These are phyloP conservation scores for Chrysoporthe puriensis DNA, from an alignment of 2,329 filamentous ascomycete species.

Conservation along the genomic window DNA sequence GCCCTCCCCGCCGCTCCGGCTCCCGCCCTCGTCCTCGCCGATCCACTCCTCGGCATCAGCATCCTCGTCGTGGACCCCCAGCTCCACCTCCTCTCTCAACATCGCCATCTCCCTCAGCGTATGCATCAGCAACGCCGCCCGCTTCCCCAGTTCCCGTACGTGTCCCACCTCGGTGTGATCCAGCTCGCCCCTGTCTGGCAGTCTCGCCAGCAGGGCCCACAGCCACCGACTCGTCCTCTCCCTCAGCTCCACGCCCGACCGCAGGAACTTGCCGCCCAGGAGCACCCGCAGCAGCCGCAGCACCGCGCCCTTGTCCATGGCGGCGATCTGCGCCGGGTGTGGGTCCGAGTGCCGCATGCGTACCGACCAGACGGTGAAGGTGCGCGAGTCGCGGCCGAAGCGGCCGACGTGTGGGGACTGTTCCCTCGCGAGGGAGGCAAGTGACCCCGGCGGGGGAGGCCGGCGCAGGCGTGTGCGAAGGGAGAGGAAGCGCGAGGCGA, in stretches of 20 bases:
- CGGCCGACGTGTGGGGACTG: slow-evolving; percentile 50
- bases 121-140: slow-evolving; percentile 65
- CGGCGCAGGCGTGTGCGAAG: slow-evolving; percentile 66
- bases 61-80: slow-evolving; percentile 44
- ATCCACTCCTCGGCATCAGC: slow-evolving; percentile 45
- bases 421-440: slow-evolving; percentile 49
- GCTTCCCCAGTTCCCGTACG: slow-evolving; percentile 78
- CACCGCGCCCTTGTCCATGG: slow-evolving; percentile 69
- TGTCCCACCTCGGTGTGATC: slow-evolving; percentile 75
- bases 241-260: slow-evolving; percentile 60
- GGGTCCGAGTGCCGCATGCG: slow-evolving; percentile 59
- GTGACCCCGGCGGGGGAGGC: slow-evolving; percentile 54
- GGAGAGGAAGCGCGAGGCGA: slow-evolving; percentile 66
- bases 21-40: slow-evolving; percentile 43
- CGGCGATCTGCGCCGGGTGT: slow-evolving; percentile 60
- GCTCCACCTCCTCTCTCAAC: slow-evolving; percentile 46
- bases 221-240: slow-evolving; percentile 78
- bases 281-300: slow-evolving; percentile 69
- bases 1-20: slow-evolving; percentile 33
- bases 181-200: slow-evolving; percentile 76
- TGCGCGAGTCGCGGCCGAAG: slow-evolving; percentile 55
- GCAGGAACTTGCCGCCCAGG: slow-evolving; percentile 66
- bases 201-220: slow-evolving; percentile 78
- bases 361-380: slow-evolving; percentile 55
- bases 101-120: slow-evolving; percentile 58